Conservation (phyloP, 2,329 filamentous ascomycete species). For the Cladosporium velox region DNA sequence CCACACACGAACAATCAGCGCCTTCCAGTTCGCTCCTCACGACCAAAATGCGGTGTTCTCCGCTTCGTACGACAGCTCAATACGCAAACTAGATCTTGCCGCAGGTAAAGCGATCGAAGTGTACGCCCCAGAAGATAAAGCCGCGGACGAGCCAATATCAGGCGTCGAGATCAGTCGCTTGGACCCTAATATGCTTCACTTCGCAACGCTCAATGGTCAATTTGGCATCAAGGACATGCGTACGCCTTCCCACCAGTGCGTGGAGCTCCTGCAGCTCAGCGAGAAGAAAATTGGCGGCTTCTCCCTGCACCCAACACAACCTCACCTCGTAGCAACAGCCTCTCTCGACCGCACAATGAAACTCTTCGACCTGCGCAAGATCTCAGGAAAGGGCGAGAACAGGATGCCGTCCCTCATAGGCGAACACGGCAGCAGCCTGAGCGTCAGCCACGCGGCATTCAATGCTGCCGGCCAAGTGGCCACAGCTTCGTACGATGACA, state of each 20-base stretch:
- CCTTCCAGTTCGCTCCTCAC: slow-evolving; percentile 73
- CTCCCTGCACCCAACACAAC: slow-evolving; percentile 74
- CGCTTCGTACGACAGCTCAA: slow-evolving; percentile 88
- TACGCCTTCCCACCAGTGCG: slow-evolving; percentile 53
- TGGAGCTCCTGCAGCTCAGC: slow-evolving; percentile 71
- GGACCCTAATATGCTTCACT: slow-evolving; percentile 75
- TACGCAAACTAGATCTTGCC: slow-evolving; percentile 80
- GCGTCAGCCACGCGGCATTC: slow-evolving; percentile 91
- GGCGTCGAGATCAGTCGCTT: slow-evolving; percentile 75
- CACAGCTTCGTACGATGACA: slow-evolving; percentile 93
- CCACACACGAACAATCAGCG: slow-evolving; percentile 83
- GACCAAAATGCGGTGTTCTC: slow-evolving; percentile 78
- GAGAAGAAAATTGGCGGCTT: slow-evolving; percentile 98
- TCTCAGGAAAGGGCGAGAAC: slow-evolving; percentile 63
- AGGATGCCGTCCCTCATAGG: slow-evolving; percentile 70
- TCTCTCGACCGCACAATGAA: slow-evolving; percentile 87
- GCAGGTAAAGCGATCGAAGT: slow-evolving; percentile 79
- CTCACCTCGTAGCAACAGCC: slow-evolving; percentile 84
- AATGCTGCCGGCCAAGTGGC: slow-evolving; percentile 81
- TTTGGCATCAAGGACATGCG: slow-evolving; percentile 83
- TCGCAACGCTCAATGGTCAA: slow-evolving; percentile 79
- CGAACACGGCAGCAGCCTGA: slow-evolving; percentile 78
- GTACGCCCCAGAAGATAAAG: slow-evolving; percentile 70
- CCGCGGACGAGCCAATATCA: slow-evolving; percentile 77
- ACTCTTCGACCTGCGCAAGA: slow-evolving; percentile 88